phyloP scores from a whole-genome alignment of 768 basidiomycete species.

The Glaciozyma antarctica region DNA sequence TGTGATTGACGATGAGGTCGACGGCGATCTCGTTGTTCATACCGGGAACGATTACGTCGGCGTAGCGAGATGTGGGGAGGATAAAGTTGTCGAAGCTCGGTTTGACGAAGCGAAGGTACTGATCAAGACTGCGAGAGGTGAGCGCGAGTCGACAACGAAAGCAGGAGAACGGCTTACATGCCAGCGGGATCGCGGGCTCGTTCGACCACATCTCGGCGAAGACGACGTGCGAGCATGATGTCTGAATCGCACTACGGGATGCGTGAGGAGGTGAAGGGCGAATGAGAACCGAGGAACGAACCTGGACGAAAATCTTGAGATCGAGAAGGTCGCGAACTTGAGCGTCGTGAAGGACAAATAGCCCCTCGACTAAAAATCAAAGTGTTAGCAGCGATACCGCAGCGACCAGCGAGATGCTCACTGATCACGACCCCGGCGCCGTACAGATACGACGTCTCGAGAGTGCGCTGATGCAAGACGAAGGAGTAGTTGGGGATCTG shows the following conservation, averaged over 20 bases:
- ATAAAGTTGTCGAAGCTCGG: constrained; percentile 83
- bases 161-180: constrained; percentile 42
- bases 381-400: too few relatives aligned
- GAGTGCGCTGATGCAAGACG: constrained; percentile 68
- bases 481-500: constrained; percentile 90
- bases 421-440: constrained; percentile 28
- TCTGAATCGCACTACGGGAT: constrained; percentile 57
- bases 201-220: constrained; percentile 77
- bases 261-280: neutral
- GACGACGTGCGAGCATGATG: constrained; percentile 89
- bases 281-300: constrained; percentile 40
- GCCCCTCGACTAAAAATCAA: constrained; percentile 56
- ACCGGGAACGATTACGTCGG: constrained; percentile 96
- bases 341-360: constrained; percentile 78
- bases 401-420: too few relatives aligned
- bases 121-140: neutral
- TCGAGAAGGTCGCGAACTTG: constrained; percentile 73
- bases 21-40: constrained; percentile 81
- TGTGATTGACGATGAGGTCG: constrained; percentile 83
- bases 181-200: constrained; percentile 76
- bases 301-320: constrained; percentile 82
- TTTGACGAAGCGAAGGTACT: constrained; percentile 86
- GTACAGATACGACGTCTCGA: constrained; percentile 46
- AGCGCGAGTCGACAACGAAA: constrained; percentile 55
- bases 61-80: constrained; percentile 69